Evolutionary conservation across 1,284 basidiomycete genomes (phyloP).

Genomic region (Moesziomyces antarcticus): DNA sequence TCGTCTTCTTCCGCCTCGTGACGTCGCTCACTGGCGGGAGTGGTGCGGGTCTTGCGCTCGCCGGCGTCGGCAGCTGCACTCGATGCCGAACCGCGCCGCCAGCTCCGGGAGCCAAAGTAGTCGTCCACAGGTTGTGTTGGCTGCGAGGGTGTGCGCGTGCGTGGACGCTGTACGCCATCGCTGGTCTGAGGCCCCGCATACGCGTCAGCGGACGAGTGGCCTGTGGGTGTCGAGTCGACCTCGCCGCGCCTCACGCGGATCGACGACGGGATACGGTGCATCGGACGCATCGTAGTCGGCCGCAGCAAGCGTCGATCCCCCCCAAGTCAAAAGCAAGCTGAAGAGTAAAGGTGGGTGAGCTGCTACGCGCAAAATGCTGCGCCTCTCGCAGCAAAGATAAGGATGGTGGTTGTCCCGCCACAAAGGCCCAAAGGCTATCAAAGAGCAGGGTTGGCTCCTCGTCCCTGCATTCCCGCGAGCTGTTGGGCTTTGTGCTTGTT

Average conservation of each 20-base stretch:
- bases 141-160: constrained; percentile 3
- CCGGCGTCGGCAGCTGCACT: not conserved
- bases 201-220: constrained; percentile 21
- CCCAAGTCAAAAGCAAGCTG: not conserved
- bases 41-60: constrained; percentile 1
- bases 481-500: too few species aligned
- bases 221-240: constrained; percentile 8
- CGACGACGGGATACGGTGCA: constrained; percentile 41
- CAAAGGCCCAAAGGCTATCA: too few species aligned
- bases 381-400: too few species aligned
- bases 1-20: not conserved
- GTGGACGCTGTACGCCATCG: not conserved
- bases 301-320: not conserved
- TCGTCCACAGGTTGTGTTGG: constrained; percentile 1
- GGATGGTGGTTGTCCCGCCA: too few species aligned
- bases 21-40: constrained; percentile 5
- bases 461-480: too few species aligned
- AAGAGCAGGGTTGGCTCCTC: too few species aligned
- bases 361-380: too few species aligned
- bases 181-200: not conserved
- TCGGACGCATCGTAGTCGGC: constrained; percentile 3
- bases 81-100: constrained; percentile 13
- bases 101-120: constrained; percentile 9
- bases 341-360: too few species aligned
- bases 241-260: constrained; percentile 37